Conservation (phyloP, 1,139 yeast genomes). For the Yamadazyma siamensis region DNA sequence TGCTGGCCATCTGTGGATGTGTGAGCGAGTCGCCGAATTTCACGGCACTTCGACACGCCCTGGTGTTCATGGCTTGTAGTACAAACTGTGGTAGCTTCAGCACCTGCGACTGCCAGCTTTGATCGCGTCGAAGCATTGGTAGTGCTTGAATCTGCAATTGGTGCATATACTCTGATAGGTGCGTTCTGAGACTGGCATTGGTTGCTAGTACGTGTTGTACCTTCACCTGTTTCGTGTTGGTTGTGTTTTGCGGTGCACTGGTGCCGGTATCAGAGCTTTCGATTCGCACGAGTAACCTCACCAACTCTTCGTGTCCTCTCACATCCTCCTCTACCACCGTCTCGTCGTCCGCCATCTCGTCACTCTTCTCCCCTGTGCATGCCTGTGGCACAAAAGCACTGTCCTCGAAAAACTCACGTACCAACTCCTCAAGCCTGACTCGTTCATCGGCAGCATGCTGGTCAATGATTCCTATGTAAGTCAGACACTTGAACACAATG, state of each 20-base stretch:
- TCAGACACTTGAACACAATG: slow-evolving; percentile 37
- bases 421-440: slow-evolving; percentile 48
- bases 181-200: neutral
- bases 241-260: slow-evolving; percentile 7
- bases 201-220: neutral
- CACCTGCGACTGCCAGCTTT: slow-evolving; percentile 2
- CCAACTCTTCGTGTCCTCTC: neutral
- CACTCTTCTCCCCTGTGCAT: no score
- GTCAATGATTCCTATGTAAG: slow-evolving; percentile 46
- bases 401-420: slow-evolving; percentile 20
- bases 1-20: slow-evolving; percentile 36
- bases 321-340: neutral
- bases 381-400: no score
- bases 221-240: neutral
- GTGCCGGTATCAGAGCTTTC: no score
- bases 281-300: no score
- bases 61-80: slow-evolving; percentile 50
- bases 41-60: slow-evolving; percentile 68
- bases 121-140: neutral
- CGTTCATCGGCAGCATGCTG: slow-evolving; percentile 85
- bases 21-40: slow-evolving; percentile 66
- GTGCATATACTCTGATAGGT: neutral
- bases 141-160: neutral
- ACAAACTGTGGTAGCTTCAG: slow-evolving; percentile 45
- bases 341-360: no score